Evolutionary conservation across 1,284 basidiomycete genomes (phyloP).

Genomic region (Boletus smithii): DNA sequence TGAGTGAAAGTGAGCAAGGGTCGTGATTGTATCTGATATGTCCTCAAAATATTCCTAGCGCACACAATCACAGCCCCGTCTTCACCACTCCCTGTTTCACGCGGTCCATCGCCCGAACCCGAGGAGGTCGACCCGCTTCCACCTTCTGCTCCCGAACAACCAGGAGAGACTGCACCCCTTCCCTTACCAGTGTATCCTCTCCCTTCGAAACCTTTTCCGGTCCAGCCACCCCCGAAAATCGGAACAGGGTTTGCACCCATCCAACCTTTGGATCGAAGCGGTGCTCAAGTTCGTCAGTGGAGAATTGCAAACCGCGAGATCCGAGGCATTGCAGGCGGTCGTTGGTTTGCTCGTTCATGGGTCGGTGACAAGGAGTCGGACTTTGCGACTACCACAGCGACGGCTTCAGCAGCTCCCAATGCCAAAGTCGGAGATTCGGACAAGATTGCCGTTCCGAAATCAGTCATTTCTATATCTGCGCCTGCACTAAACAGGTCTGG

Average conservation of each 20-base stretch:
- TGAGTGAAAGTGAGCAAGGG: constrained; percentile 43
- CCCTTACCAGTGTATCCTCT: constrained; percentile 72
- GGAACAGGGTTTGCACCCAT: constrained; percentile 65
- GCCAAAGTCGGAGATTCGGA: constrained; percentile 33
- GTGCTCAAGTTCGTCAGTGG: constrained; percentile 64
- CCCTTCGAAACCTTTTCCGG: constrained; percentile 73
- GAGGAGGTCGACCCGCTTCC: constrained; percentile 28
- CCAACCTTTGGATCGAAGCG: constrained; percentile 60
- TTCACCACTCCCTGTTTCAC: constrained; percentile 40
- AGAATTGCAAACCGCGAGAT: constrained; percentile 69
- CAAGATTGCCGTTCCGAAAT: constrained; percentile 32
- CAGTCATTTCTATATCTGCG: constrained; percentile 39
- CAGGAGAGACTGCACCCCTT: constrained; percentile 54
- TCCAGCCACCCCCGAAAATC: constrained; percentile 71
- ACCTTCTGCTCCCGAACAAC: constrained; percentile 38
- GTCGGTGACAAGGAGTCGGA: constrained; percentile 77
- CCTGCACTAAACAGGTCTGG: constrained; percentile 38
- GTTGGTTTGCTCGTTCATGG: constrained; percentile 74
- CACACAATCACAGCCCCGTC: constrained; percentile 45
- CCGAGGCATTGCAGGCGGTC: constrained; percentile 72
- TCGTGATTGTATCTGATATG: neutral
- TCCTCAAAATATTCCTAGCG: constrained; percentile 26
- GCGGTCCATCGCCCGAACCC: constrained; percentile 24
- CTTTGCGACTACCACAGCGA: constrained; percentile 38
- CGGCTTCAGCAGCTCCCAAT: constrained; percentile 29